These are phyloP conservation scores for Stephanodiscus triporus DNA, from an alignment of 108 stramenopile genomes.

Conservation along the genomic window DNA sequence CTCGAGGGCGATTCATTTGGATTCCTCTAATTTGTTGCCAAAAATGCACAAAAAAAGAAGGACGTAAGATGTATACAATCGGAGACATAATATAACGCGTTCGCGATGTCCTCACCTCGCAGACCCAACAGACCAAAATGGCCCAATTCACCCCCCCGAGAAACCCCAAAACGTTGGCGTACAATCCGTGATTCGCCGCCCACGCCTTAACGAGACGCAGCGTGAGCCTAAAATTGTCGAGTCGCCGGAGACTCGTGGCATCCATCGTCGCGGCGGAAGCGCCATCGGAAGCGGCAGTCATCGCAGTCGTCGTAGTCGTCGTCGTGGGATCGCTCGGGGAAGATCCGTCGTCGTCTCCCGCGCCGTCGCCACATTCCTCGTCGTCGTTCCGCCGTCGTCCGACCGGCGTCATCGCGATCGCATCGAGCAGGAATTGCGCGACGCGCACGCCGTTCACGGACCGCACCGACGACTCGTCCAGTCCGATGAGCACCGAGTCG, in stretches of 20 bases:
- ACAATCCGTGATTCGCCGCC: conserved; percentile 90
- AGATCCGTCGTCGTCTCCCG: too few species aligned
- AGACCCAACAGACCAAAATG: conserved; percentile 90
- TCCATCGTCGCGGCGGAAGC: not conserved
- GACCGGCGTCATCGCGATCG: not conserved
- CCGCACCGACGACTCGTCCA: conserved; percentile 86
- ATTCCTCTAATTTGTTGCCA: conserved; percentile 47
- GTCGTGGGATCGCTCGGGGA: not conserved
- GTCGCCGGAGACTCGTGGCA: not conserved
- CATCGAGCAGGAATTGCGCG: conserved; percentile 77
- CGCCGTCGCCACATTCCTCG: too few species aligned
- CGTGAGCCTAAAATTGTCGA: conserved; percentile 67
- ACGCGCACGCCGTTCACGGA: conserved; percentile 94
- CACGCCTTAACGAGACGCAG: conserved; percentile 90
- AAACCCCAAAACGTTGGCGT: conserved; percentile 94
- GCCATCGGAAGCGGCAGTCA: not conserved
- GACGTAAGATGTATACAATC: too few species aligned
- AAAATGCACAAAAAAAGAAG: not conserved
- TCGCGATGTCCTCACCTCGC: conserved; percentile 32
- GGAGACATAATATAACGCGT: not conserved
- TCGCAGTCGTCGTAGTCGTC: not conserved
- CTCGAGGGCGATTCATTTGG: conserved; percentile 63
- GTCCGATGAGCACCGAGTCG: conserved; percentile 42
- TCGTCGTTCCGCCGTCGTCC: not conserved
- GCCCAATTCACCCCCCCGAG: conserved; percentile 97